Conservation (phyloP, 2,329 filamentous ascomycete species). For the Colletotrichum eleusines region DNA sequence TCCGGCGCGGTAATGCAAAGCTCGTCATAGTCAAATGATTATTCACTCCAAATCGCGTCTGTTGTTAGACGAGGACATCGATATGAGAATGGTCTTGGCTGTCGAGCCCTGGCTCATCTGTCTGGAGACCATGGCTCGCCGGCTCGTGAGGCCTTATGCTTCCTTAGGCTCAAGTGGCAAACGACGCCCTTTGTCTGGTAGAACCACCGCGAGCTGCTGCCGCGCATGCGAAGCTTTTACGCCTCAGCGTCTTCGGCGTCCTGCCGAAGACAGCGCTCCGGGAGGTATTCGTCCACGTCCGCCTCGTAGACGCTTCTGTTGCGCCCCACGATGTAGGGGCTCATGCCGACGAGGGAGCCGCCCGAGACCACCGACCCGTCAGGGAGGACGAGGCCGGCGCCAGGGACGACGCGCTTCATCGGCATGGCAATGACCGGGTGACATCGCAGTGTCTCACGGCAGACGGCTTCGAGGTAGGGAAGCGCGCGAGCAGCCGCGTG, state of each 20-base stretch:
- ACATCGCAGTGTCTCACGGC: constrained; percentile 64
- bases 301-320: constrained; percentile 58
- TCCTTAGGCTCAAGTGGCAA: constrained; percentile 41
- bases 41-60: not conserved
- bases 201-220: constrained; percentile 46
- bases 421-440: constrained; percentile 62
- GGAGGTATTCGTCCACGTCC: constrained; percentile 58
- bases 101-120: not conserved
- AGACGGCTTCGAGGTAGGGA: constrained; percentile 62
- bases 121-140: not conserved
- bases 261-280: constrained; percentile 61
- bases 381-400: constrained; percentile 52
- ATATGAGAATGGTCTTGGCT: not conserved
- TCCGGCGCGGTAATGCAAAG: not conserved
- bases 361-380: constrained; percentile 52
- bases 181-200: constrained; percentile 41
- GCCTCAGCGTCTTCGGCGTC: constrained; percentile 49
- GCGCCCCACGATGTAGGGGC: constrained; percentile 53
- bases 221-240: constrained; percentile 50
- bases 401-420: constrained; percentile 64
- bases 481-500: constrained; percentile 50
- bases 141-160: not conserved
- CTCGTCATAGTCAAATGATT: not conserved
- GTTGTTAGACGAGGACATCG: not conserved
- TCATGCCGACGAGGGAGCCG: constrained; percentile 57